phyloP scores from a whole-genome alignment of 2,329 filamentous ascomycete species.

The Didymella arachidicola region DNA sequence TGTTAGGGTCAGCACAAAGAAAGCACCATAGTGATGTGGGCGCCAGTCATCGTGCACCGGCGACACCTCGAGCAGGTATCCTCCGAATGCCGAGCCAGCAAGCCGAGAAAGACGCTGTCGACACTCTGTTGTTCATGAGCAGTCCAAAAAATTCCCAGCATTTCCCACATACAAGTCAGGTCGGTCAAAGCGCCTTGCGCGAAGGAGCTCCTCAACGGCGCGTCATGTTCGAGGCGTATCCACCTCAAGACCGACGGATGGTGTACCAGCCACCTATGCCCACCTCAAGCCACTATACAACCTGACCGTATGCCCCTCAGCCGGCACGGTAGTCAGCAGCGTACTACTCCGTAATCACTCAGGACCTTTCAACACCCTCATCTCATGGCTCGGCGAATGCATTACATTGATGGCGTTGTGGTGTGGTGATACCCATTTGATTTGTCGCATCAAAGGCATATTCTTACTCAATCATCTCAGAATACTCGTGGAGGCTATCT shows the following conservation, averaged over 20 bases:
- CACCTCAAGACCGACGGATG: conserved; percentile 34
- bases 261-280: conserved; percentile 34
- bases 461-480: conserved; percentile 12
- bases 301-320: conserved; percentile 40
- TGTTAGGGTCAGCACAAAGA: conserved; percentile 38
- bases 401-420: conserved; percentile 46
- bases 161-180: conserved; percentile 36
- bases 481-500: background rate
- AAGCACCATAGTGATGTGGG: conserved; percentile 47
- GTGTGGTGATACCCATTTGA: conserved; percentile 41
- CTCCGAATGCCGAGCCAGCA: conserved; percentile 75
- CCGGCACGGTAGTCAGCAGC: conserved; percentile 32
- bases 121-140: conserved; percentile 82
- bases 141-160: conserved; percentile 72
- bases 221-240: conserved; percentile 49
- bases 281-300: conserved; percentile 35
- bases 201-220: conserved; percentile 42
- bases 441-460: conserved; percentile 30
- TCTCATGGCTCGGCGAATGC: conserved; percentile 33
- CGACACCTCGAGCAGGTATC: conserved; percentile 56
- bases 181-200: conserved; percentile 42
- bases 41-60: conserved; percentile 38
- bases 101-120: conserved; percentile 80
- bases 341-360: background rate
- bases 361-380: conserved; percentile 19